These are phyloP conservation scores for Teratosphaeria pseudoeucalypti DNA, from an alignment of 2,329 filamentous ascomycete genomes.

Conservation along the genomic window DNA sequence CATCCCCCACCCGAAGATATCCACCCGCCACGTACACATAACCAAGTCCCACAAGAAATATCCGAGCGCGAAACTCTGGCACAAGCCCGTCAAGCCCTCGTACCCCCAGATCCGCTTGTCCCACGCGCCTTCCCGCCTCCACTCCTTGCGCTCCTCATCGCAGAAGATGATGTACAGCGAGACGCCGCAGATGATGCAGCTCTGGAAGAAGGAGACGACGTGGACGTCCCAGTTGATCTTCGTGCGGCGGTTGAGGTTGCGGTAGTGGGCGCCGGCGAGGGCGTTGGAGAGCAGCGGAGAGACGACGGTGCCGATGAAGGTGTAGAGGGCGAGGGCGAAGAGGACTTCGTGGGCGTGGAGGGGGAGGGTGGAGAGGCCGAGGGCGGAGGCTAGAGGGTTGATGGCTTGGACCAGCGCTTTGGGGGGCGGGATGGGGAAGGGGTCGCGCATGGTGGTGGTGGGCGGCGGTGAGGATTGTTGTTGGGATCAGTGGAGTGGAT, in stretches of 20 bases:
- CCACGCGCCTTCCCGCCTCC: slow-evolving; percentile 45
- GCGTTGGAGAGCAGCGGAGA: slow-evolving; percentile 56
- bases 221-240: slow-evolving; percentile 77
- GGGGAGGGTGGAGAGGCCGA: slow-evolving; percentile 56
- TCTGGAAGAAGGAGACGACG: slow-evolving; percentile 74
- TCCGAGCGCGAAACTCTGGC: slow-evolving; percentile 65
- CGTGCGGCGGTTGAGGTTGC: slow-evolving; percentile 49
- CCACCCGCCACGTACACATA: slow-evolving; percentile 56
- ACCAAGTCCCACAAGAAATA: slow-evolving; percentile 80
- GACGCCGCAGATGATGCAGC: slow-evolving; percentile 57
- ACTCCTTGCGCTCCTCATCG: slow-evolving; percentile 54
- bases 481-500: background rate
- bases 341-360: slow-evolving; percentile 70
- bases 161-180: slow-evolving; percentile 63
- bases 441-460: slow-evolving; percentile 53
- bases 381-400: slow-evolving; percentile 53
- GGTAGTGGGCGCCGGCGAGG: slow-evolving; percentile 56
- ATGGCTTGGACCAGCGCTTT: slow-evolving; percentile 45
- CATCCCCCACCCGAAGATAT: slow-evolving; percentile 66
- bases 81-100: slow-evolving; percentile 58
- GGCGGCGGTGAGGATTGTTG: background rate
- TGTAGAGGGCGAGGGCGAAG: slow-evolving; percentile 57
- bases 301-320: slow-evolving; percentile 53
- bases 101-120: slow-evolving; percentile 64
- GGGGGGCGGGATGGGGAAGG: slow-evolving; percentile 54